Evolutionary conservation across 805 yeast genomes (phyloP).

Genomic region (Ogataea wickerhamii): DNA sequence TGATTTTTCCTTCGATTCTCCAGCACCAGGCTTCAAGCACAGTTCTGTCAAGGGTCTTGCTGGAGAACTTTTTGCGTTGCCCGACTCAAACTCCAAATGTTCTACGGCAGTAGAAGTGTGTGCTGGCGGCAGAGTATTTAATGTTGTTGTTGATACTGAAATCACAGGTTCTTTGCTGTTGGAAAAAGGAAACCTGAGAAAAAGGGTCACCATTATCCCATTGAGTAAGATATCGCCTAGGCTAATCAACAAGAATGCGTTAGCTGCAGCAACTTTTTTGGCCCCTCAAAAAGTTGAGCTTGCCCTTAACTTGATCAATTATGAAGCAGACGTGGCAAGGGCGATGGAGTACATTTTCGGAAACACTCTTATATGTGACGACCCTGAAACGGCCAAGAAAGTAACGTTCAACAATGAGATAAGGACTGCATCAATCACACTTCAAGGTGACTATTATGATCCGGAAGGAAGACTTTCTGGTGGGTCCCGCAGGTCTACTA

Average conservation of each 20-base stretch:
- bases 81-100: slow-evolving; percentile 51
- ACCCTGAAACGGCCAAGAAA: slow-evolving; percentile 81
- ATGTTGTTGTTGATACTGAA: slow-evolving; percentile 88
- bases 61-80: slow-evolving; percentile 73
- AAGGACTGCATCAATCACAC: slow-evolving; percentile 77
- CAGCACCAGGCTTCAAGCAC: slow-evolving; percentile 57
- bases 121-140: slow-evolving; percentile 89
- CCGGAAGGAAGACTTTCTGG: slow-evolving; percentile 96
- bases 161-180: slow-evolving; percentile 78
- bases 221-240: slow-evolving; percentile 76
- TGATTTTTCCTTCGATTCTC: slow-evolving; percentile 70
- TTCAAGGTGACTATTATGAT: slow-evolving; percentile 92
- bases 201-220: slow-evolving; percentile 89
- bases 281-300: slow-evolving; percentile 85
- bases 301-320: slow-evolving; percentile 80
- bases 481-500: slow-evolving; percentile 68
- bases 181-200: slow-evolving; percentile 71
- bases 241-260: slow-evolving; percentile 46
- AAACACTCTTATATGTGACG: slow-evolving; percentile 78
- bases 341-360: slow-evolving; percentile 96
- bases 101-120: slow-evolving; percentile 87
- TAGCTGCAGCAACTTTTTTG: slow-evolving; percentile 64
- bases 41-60: slow-evolving; percentile 80
- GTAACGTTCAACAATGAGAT: slow-evolving; percentile 86
- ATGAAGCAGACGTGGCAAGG: slow-evolving; percentile 59